Base-by-base conservation (phyloP, 306 rosid genomes). In the Cucurbita maxima region DNA sequence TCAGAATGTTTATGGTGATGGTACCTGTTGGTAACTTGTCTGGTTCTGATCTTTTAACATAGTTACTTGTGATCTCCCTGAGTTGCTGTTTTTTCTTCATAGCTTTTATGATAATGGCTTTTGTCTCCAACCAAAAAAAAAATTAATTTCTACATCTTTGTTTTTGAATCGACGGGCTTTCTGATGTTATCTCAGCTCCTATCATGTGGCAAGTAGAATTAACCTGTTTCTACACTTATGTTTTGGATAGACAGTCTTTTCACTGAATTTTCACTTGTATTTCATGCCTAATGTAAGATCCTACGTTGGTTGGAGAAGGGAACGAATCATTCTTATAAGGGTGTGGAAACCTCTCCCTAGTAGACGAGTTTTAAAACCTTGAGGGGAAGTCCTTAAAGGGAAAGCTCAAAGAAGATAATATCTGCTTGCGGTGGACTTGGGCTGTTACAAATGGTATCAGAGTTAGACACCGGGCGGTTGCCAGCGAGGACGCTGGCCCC, bases 21-120 rank as follows among this genome's bases (percentile, higher is more conserved):
- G 71, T 40, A 34, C 67, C 67, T 41, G 71, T 63, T 63, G 71
- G 12, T 63, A 5, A 63, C 71, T 38, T 40, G 71, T 63, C 71
- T 4, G 8, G 15, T 41, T 63, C 30, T 63, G 6, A 10, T 18
- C 41, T 63, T 19, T 16, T 40, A 60, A 63, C 71, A n/a, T 63
- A 41, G 52, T 40, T 41, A 37, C 22, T 10, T 18, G 16, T 18
- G 36, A 1, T 60, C 45, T 37, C 15, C 3, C n/a, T 15, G 44
- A 60, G 18, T 6, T 37, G 45, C 45, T 34, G 20, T 3, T 11
- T 4, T 30, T 60, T 44, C 6, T 0, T 0, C 20, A 7, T 55
- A 0, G 7, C 14, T 60, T 13, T 60, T 5, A 34, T 36, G 15
- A 36, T 13, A 60, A 12, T 60, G 67, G 6, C 3, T 34, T 7